Evolutionary conservation across 345 rosid genomes (phyloP).

Genomic region (Eucalyptus shirleyi): DNA sequence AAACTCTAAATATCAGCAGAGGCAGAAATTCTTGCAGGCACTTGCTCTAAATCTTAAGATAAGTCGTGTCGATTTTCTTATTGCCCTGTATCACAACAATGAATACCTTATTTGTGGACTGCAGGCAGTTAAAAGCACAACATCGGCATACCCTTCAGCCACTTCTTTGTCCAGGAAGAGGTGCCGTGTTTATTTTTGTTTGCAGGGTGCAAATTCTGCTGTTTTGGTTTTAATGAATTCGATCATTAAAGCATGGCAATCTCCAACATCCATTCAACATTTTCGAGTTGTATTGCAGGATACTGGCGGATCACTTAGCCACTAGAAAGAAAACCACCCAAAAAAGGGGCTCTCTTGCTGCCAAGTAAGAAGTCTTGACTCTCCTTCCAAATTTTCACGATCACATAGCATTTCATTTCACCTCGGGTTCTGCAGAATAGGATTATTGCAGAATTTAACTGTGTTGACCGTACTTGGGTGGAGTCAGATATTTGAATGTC

Average conservation of each 20-base stretch:
- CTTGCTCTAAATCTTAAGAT: not conserved
- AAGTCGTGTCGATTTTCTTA: not conserved
- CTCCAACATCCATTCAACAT: not conserved
- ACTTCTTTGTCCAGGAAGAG: constrained; percentile 44
- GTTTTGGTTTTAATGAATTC: not conserved
- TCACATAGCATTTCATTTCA: not conserved
- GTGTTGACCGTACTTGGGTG: not conserved
- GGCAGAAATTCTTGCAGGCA: not conserved
- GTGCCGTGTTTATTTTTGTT: not conserved
- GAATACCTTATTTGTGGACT: not conserved
- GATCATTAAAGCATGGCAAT: not conserved
- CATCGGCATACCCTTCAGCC: constrained; percentile 16
- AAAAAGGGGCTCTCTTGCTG: constrained; percentile 59
- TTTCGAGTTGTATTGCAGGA: constrained; percentile 17
- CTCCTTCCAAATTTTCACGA: not conserved
- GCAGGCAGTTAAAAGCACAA: constrained; percentile 28
- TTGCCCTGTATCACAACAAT: not conserved
- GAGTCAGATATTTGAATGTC: not conserved
- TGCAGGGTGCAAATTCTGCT: constrained; percentile 2
- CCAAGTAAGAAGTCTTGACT: constrained; percentile 41
- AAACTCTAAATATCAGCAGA: not conserved
- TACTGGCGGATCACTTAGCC: constrained; percentile 25
- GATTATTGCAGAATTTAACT: not conserved
- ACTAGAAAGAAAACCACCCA: constrained; percentile 36
- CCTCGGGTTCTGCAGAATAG: not conserved